Percentiles rank a stretch among this genome's conserved stretches.
phyloP scores from a whole-genome alignment of 148 eudicot species.

The Fagopyrum esculentum region DNA sequence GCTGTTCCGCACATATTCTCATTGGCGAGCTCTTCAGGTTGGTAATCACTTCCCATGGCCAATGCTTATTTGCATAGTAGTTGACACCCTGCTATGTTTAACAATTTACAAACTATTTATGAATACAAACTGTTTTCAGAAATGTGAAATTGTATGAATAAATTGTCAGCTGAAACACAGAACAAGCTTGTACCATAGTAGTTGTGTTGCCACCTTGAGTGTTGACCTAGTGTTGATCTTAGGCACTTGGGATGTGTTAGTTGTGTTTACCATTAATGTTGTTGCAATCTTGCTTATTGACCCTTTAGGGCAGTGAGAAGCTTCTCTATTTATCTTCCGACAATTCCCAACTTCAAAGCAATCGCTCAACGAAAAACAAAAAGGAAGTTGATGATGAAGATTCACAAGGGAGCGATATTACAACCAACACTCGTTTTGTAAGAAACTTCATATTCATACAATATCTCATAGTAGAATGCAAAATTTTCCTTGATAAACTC shows the following conservation, averaged over 20 bases:
- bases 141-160: too few relatives aligned
- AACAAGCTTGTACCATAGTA: too few relatives aligned
- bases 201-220: too few relatives aligned
- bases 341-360: slow-evolving; percentile 23
- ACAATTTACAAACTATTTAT: too few relatives aligned
- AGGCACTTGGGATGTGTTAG: too few relatives aligned
- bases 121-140: too few relatives aligned
- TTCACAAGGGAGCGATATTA: background rate
- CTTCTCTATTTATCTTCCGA: slow-evolving; percentile 78
- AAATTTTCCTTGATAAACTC: background rate
- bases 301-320: slow-evolving; percentile 78
- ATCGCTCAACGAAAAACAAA: background rate
- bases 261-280: background rate
- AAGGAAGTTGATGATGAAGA: background rate
- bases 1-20: slow-evolving; percentile 86
- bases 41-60: background rate
- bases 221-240: too few relatives aligned
- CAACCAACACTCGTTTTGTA: background rate
- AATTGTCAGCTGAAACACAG: too few relatives aligned
- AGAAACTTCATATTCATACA: background rate
- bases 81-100: background rate
- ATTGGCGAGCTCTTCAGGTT: slow-evolving; percentile 97
- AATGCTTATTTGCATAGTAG: background rate
- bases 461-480: background rate
- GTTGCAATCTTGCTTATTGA: slow-evolving; percentile 12